phyloP scores from a whole-genome alignment of 106 monocot species.

The Xerophyta viscosa region DNA sequence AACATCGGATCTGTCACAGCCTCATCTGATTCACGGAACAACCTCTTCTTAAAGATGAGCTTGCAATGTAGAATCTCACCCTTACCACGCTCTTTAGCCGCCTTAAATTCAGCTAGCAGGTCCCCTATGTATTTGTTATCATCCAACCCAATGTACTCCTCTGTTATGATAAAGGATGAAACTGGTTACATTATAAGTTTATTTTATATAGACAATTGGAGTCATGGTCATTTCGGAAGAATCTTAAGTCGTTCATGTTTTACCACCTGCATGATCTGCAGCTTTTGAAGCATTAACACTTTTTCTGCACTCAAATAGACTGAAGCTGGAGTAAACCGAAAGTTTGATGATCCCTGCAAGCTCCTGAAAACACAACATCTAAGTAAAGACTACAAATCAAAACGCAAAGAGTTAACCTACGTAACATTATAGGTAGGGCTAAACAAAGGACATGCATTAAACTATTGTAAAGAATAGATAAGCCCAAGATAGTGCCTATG shows the following conservation, averaged over 20 bases:
- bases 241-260: not conserved
- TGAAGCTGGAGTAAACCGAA: constrained; percentile 86
- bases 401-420: too few species aligned
- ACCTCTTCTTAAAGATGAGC: constrained; percentile 82
- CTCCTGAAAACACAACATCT: constrained; percentile 82
- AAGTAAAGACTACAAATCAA: too few species aligned
- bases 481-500: too few species aligned
- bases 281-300: constrained; percentile 84
- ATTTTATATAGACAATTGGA: not conserved
- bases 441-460: too few species aligned
- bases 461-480: too few species aligned
- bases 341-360: constrained; percentile 95
- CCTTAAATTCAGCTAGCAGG: constrained; percentile 83
- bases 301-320: constrained; percentile 96
- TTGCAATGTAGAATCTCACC: constrained; percentile 96
- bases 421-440: too few species aligned
- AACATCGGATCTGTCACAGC: constrained; percentile 92
- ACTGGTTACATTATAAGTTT: not conserved
- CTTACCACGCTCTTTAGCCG: constrained; percentile 92
- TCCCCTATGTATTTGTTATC: constrained; percentile 99
- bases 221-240: too few species aligned
- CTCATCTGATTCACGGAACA: constrained; percentile 98
- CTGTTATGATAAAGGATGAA: constrained; percentile 29
- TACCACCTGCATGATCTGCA: constrained; percentile 80
- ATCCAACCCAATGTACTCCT: constrained; percentile 93